Evolutionary conservation across 352 stramenopile species (phyloP).

Genomic region (Lagenidium sp.): DNA sequence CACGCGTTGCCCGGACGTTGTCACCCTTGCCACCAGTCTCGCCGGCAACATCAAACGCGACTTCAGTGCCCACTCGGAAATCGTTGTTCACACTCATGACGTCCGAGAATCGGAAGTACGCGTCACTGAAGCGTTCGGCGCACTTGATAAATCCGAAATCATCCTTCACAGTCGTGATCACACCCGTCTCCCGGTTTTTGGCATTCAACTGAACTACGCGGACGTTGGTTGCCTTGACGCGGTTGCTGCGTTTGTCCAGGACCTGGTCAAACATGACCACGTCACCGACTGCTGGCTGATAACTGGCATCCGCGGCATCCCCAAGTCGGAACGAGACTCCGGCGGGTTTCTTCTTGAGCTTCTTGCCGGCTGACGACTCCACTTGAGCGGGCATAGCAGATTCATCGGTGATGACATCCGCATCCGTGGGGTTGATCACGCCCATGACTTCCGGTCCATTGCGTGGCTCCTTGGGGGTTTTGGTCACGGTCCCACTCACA

Average conservation of each 20-base stretch:
- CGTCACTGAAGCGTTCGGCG: slow-evolving; percentile 45
- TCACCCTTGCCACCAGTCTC: slow-evolving; percentile 17
- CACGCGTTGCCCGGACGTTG: slow-evolving; percentile 47
- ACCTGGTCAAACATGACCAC: slow-evolving; percentile 60
- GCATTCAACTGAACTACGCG: slow-evolving; percentile 49
- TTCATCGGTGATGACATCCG: slow-evolving; percentile 11
- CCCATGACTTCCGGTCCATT: slow-evolving; percentile 52
- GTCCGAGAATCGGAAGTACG: slow-evolving; percentile 74
- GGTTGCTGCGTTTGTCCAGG: slow-evolving; percentile 54
- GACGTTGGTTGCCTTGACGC: slow-evolving; percentile 51
- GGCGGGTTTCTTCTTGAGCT: slow-evolving; percentile 29
- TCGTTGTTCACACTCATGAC: slow-evolving; percentile 47
- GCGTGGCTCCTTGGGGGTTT: slow-evolving; percentile 54
- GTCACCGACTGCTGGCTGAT: slow-evolving; percentile 47
- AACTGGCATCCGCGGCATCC: slow-evolving; percentile 57
- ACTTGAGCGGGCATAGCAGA: too few species aligned
- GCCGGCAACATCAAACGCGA: slow-evolving; percentile 56
- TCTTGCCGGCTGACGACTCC: slow-evolving; percentile 10
- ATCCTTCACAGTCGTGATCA: slow-evolving; percentile 62
- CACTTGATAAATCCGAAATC: slow-evolving; percentile 84
- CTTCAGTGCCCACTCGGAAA: slow-evolving; percentile 45
- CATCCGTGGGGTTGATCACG: slow-evolving; percentile 23
- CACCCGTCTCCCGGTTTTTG: slow-evolving; percentile 55
- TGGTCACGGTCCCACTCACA: slow-evolving; percentile 48
- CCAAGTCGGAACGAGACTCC: slow-evolving; percentile 41